Evolutionary conservation across 164 flowering plant species (phyloP).

Genomic region (Saururus chinensis): DNA sequence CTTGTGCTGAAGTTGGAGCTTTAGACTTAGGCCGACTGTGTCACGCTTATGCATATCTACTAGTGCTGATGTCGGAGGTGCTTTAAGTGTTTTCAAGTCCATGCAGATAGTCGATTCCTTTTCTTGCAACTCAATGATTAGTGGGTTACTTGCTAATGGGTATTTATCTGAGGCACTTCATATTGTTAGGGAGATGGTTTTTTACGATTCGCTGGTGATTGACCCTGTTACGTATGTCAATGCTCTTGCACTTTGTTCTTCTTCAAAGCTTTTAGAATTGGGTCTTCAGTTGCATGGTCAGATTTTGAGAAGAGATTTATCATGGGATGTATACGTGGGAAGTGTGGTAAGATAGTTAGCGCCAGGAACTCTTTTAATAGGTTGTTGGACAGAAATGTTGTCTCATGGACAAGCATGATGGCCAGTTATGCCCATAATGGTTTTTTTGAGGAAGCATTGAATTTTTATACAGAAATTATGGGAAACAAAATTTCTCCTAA

Average conservation of each 20-base stretch:
- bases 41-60: slow-evolving; percentile 40
- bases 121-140: slow-evolving; percentile 44
- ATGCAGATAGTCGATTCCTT: slow-evolving; percentile 30
- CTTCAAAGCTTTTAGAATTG: slow-evolving; percentile 32
- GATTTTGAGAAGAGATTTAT: slow-evolving; percentile 24
- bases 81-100: slow-evolving; percentile 26
- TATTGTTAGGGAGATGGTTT: slow-evolving; percentile 30
- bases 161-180: slow-evolving; percentile 25
- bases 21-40: slow-evolving; percentile 41
- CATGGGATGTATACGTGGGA: slow-evolving; percentile 26
- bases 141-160: slow-evolving; percentile 38
- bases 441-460: slow-evolving; percentile 56
- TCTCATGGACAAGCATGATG: slow-evolving; percentile 56
- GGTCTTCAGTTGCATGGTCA: slow-evolving; percentile 43
- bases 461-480: slow-evolving; percentile 34
- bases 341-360: slow-evolving; percentile 37
- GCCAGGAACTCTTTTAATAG: slow-evolving; percentile 38
- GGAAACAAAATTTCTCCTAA: slow-evolving; percentile 34
- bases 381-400: slow-evolving; percentile 33
- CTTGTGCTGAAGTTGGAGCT: slow-evolving; percentile 33
- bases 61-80: slow-evolving; percentile 29
- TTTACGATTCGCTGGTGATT: slow-evolving; percentile 27
- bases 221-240: slow-evolving; percentile 38
- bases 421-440: slow-evolving; percentile 50
- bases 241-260: slow-evolving; percentile 39